Evolutionary conservation across 108 stramenopile genomes (phyloP), one percentile per base, ranked within the genome.

Genomic region (Ochromonas danica): DNA sequence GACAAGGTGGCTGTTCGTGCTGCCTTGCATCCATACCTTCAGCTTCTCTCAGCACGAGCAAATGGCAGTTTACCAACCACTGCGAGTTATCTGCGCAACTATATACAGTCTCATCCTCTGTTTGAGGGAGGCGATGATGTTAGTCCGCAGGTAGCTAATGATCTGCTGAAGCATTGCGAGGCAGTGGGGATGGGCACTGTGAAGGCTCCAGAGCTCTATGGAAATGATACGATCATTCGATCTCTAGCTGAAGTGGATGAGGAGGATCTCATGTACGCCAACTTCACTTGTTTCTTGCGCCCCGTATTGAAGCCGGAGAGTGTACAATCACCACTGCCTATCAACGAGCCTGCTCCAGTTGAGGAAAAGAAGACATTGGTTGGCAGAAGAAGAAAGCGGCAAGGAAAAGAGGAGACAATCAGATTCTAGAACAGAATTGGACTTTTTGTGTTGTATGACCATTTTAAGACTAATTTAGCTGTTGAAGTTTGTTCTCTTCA

Each of bases 31-130:
- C 71, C 39, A 39, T 98, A 94, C 79, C 82, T 97, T 17, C 87
- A 91, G 42, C 92, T 96, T 27, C 90, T 98, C 62, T 89, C 91
- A 57, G 86, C 88, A 40, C 87, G 94, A 43, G 93, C 98, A 0
- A 87, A 89, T 27, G 98, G 97, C 61, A 91, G 95, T 80, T 85
- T 97, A n/a, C 63, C 90, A 6, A 98, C 97, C 39, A 89, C 95
- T 30, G 98, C 98, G 1, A 88, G 92, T 0, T 99, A 94, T 94
- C 89, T 97, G 33, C 87, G 98, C 70, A 87, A 93, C 43, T 97
- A 94, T 75, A 89, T 98, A n/a, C 83, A 88, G 51, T 83, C 61
- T 61, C 98, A 99, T 81, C 90, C 94, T 30, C 91, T 85, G 28
- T 98, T 97, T 90, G 88, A 92, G 80, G 80, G 87, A 51, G 45